Evolutionary conservation across 441 rosid species (phyloP).

Genomic region (Manihot esculenta): DNA sequence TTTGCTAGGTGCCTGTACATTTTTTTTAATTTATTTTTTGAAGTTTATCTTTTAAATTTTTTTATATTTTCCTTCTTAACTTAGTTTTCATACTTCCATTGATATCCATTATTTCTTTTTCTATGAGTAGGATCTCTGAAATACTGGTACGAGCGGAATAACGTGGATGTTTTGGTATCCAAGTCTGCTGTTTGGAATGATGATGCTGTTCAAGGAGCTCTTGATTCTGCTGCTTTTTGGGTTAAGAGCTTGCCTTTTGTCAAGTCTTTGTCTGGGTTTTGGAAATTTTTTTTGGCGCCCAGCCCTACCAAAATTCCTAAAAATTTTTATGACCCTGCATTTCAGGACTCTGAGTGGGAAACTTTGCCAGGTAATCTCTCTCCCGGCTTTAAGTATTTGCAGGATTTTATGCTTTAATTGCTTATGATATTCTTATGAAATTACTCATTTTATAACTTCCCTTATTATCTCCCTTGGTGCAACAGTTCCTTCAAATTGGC

Average conservation of each 20-base stretch:
- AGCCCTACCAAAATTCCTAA: slow-evolving; percentile 59
- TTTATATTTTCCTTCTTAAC: background rate
- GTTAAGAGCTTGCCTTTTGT: slow-evolving; percentile 79
- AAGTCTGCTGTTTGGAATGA: slow-evolving; percentile 90
- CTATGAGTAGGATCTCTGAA: slow-evolving; percentile 64
- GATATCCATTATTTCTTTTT: slow-evolving; percentile 18
- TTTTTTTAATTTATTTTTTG: too few species aligned
- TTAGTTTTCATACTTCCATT: background rate
- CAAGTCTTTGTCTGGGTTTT: slow-evolving; percentile 77
- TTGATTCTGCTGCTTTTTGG: slow-evolving; percentile 79
- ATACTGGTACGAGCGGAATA: slow-evolving; percentile 82
- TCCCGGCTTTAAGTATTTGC: background rate
- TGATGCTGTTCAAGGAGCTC: slow-evolving; percentile 74
- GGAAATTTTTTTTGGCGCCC: slow-evolving; percentile 88
- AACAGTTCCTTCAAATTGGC: slow-evolving; percentile 99
- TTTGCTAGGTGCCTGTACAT: background rate
- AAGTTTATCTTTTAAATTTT: too few species aligned
- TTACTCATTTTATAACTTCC: background rate
- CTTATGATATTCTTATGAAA: background rate
- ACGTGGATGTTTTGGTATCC: slow-evolving; percentile 65
- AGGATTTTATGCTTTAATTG: background rate
- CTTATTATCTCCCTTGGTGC: slow-evolving; percentile 30
- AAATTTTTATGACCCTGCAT: slow-evolving; percentile 53
- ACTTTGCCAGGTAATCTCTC: slow-evolving; percentile 65
- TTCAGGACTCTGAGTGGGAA: slow-evolving; percentile 75